A percentile compares a stretch with the other conserved stretches of the same genome.
Conservation (phyloP, 2,329 filamentous ascomycete genomes). For the Lecanicillium sp. region DNA sequence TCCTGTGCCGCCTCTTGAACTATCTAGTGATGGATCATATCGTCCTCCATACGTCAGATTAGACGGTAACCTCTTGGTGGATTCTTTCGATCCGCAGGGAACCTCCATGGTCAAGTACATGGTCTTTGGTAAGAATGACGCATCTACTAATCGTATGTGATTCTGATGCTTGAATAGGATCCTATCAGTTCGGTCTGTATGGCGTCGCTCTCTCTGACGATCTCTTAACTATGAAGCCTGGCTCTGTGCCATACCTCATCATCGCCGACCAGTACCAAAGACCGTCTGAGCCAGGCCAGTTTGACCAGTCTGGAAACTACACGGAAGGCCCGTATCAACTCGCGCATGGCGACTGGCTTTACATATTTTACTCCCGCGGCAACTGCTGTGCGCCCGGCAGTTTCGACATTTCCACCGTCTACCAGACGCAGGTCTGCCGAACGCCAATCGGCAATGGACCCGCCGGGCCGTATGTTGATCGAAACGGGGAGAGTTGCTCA, state of each 20-base stretch:
- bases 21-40: background rate
- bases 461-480: background rate
- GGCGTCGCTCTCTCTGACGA: background rate
- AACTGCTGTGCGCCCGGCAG: constrained; percentile 1
- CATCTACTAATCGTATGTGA: background rate
- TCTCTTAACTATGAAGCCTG: background rate
- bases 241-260: constrained; percentile 1
- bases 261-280: constrained; percentile 1
- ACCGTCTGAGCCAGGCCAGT: background rate
- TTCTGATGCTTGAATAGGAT: background rate
- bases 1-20: background rate
- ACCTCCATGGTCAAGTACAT: background rate
- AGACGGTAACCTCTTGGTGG: background rate
- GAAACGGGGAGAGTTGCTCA: background rate
- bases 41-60: background rate
- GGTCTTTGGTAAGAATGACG: background rate
- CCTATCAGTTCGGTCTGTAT: constrained; percentile 1
- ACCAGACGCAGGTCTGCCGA: constrained; percentile 1
- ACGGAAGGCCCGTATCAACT: background rate
- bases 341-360: background rate
- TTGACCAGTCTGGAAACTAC: background rate
- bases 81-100: background rate
- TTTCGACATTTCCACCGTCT: background rate
- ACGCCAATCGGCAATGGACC: background rate
- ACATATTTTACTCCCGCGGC: constrained; percentile 1